These are phyloP conservation scores for Mortierella sp. DNA, from an alignment of 371 early-diverging fungal genomes.

Conservation along the genomic window DNA sequence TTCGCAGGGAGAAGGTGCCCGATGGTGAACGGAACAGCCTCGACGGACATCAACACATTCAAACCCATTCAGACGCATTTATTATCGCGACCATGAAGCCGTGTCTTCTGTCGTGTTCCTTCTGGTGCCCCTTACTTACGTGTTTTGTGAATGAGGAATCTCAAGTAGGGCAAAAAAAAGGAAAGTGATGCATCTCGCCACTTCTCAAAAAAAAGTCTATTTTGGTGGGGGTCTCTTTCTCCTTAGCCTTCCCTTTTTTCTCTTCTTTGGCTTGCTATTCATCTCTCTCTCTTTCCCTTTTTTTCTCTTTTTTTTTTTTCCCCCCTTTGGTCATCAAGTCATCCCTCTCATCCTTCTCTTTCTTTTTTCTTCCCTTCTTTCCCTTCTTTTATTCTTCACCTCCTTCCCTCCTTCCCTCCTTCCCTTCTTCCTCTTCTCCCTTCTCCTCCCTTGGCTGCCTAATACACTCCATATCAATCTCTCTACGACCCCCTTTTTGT, in stretches of 20 bases:
- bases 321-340: not conserved
- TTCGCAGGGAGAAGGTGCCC: too few relatives aligned
- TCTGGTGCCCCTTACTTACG: too few relatives aligned
- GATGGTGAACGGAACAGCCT: too few relatives aligned
- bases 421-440: not conserved
- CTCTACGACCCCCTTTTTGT: not conserved
- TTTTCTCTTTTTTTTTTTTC: not conserved
- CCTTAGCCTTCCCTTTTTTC: not conserved
- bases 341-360: not conserved
- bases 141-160: too few relatives aligned
- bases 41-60: too few relatives aligned
- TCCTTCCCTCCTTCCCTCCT: not conserved
- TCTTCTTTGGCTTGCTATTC: too few relatives aligned
- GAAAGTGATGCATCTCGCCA: too few relatives aligned
- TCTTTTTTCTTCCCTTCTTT: not conserved
- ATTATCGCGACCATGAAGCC: too few relatives aligned
- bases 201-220: not conserved
- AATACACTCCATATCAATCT: not conserved
- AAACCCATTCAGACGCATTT: too few relatives aligned
- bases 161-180: too few relatives aligned
- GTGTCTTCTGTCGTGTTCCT: too few relatives aligned
- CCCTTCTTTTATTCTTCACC: not conserved
- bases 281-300: not conserved
- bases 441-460: not conserved
- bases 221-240: not conserved